Percentiles rank a stretch among this genome's conserved stretches.
Conservation (phyloP, 129 eudicot genomes). For the Dittrichia graveolens region DNA sequence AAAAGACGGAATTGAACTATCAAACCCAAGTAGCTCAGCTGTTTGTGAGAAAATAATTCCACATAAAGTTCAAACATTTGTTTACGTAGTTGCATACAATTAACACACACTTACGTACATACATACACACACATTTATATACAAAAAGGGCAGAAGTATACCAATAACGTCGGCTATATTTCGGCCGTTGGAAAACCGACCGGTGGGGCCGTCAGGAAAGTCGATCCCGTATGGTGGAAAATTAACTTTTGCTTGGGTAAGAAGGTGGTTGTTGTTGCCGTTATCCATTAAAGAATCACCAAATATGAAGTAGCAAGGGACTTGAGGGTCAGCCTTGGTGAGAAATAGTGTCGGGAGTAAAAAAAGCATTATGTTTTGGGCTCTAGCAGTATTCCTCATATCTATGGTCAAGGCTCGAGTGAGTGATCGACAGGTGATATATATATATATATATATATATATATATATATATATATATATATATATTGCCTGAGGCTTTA, state of each 20-base stretch:
- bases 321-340: constrained; percentile 34
- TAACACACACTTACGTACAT: too few relatives aligned
- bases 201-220: constrained; percentile 58
- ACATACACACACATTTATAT: neutral
- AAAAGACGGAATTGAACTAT: constrained; percentile 27
- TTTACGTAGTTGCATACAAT: too few relatives aligned
- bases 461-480: too few relatives aligned
- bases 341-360: neutral
- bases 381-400: neutral
- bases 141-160: constrained; percentile 2
- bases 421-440: neutral
- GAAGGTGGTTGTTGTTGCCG: constrained; percentile 64
- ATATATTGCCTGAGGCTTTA: too few relatives aligned
- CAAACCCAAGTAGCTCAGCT: constrained; percentile 38
- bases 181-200: constrained; percentile 63
- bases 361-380: neutral
- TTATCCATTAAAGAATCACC: constrained; percentile 71
- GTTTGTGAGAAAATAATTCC: neutral
- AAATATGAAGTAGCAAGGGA: constrained; percentile 58
- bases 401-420: neutral
- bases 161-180: constrained; percentile 52
- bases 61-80: neutral
- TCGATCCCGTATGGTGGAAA: constrained; percentile 69
- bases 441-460: neutral
- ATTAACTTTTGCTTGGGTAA: constrained; percentile 54